These are phyloP conservation scores for Colletotrichum lentis DNA, from an alignment of 2,329 filamentous ascomycete genomes.

Conservation along the genomic window DNA sequence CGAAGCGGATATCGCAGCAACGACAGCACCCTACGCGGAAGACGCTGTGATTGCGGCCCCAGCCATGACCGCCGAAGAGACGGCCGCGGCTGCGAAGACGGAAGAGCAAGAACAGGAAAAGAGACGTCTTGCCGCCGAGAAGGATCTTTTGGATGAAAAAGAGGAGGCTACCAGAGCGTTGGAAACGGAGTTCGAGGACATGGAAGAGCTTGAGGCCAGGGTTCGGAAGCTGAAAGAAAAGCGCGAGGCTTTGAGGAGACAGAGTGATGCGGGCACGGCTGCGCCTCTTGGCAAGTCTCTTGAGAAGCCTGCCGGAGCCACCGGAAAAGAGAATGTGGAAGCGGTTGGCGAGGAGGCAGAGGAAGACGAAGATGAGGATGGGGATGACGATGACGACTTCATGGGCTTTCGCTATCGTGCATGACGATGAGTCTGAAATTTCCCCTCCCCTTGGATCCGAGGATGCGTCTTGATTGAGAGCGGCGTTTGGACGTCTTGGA, in stretches of 20 bases:
- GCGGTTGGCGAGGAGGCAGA: slow-evolving; percentile 45
- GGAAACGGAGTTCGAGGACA: slow-evolving; percentile 82
- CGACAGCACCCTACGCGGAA: slow-evolving; percentile 48
- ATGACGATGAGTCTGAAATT: slow-evolving; percentile 25
- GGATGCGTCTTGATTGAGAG: background rate
- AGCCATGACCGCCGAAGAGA: slow-evolving; percentile 70
- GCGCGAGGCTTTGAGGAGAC: slow-evolving; percentile 69
- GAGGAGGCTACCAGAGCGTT: slow-evolving; percentile 79
- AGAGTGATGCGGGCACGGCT: slow-evolving; percentile 45
- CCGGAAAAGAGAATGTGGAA: slow-evolving; percentile 46
- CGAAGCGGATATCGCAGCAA: slow-evolving; percentile 77
- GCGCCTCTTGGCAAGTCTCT: slow-evolving; percentile 30
- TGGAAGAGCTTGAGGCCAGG: slow-evolving; percentile 79
- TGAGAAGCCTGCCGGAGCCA: slow-evolving; percentile 33
- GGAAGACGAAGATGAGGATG: slow-evolving; percentile 56
- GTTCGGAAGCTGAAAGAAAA: slow-evolving; percentile 74
- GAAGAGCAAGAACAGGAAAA: slow-evolving; percentile 60
- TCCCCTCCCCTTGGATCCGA: background rate
- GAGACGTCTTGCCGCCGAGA: slow-evolving; percentile 63
- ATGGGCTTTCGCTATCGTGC: slow-evolving; percentile 64
- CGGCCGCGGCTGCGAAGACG: slow-evolving; percentile 62
- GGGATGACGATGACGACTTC: slow-evolving; percentile 64
- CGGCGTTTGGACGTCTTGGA: slow-evolving; percentile 13
- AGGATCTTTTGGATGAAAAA: slow-evolving; percentile 69
- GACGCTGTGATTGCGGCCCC: slow-evolving; percentile 74